phyloP scores from a whole-genome alignment of 2,329 filamentous ascomycete species.

The Pseudopyricularia cyperi region DNA sequence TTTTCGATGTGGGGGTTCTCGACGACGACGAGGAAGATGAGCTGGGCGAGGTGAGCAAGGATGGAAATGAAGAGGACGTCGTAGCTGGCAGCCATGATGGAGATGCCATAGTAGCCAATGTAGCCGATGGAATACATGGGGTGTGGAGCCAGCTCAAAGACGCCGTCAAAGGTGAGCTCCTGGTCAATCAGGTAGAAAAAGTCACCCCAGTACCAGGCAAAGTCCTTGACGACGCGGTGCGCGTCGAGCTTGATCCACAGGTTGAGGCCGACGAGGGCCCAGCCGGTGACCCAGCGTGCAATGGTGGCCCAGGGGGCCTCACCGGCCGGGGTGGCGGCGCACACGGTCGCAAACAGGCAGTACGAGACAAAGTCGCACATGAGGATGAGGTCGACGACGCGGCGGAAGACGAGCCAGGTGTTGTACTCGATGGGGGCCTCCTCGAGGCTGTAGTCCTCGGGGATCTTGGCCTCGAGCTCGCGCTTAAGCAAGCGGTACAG shows the following conservation, averaged over 20 bases:
- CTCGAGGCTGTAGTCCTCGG: constrained; percentile 85
- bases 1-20: constrained; percentile 98
- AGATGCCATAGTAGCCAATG: constrained; percentile 95
- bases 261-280: constrained; percentile 79
- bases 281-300: constrained; percentile 67
- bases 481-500: constrained; percentile 74
- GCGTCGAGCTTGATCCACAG: constrained; percentile 98
- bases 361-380: constrained; percentile 99
- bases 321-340: constrained; percentile 58
- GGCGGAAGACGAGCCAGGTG: constrained; percentile 92
- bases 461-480: constrained; percentile 91
- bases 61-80: constrained; percentile 96
- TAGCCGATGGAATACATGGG: constrained; percentile 99
- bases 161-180: constrained; percentile 93
- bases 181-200: constrained; percentile 99
- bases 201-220: constrained; percentile 99
- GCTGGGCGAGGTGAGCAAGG: constrained; percentile 83
- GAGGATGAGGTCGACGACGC: constrained; percentile 89
- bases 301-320: constrained; percentile 58
- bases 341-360: constrained; percentile 87
- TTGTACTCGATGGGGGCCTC: constrained; percentile 95
- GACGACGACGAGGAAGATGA: constrained; percentile 80
- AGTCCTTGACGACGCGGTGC: constrained; percentile 95
- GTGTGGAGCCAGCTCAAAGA: constrained; percentile 97
- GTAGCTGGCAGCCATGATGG: constrained; percentile 95